Evolutionary conservation across 495 filamentous ascomycete species (phyloP).

Genomic region (Cercophora newfieldiana): DNA sequence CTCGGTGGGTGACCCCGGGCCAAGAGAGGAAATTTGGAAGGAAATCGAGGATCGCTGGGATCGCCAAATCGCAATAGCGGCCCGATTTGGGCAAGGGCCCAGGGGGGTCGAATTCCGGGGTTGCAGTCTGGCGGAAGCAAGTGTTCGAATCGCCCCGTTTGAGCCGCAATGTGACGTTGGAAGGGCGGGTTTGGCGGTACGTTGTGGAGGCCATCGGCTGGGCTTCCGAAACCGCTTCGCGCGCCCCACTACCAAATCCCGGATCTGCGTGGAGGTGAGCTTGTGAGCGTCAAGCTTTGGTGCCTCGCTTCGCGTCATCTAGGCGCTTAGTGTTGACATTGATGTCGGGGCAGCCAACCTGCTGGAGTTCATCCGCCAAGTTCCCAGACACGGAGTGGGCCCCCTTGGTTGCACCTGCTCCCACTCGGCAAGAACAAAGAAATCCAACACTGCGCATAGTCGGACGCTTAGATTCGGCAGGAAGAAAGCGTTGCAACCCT

Average conservation of each 20-base stretch:
- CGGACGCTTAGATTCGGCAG: too few species aligned
- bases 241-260: not conserved
- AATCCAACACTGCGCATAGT: too few species aligned
- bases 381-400: not conserved
- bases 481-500: too few species aligned
- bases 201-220: constrained; percentile 18
- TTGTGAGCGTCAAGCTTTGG: not conserved
- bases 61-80: constrained; percentile 26
- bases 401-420: too few species aligned
- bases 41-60: not conserved
- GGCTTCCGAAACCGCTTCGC: constrained; percentile 5
- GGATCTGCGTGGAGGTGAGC: not conserved
- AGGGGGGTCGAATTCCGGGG: constrained; percentile 17
- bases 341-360: too few species aligned
- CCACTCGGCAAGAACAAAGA: too few species aligned
- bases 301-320: not conserved
- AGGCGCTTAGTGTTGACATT: not conserved
- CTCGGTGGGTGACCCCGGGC: not conserved
- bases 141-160: constrained; percentile 19
- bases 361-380: too few species aligned
- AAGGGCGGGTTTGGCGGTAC: not conserved
- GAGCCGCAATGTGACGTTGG: constrained; percentile 11
- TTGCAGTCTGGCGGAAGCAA: constrained; percentile 34
- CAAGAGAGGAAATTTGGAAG: not conserved
- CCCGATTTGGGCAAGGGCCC: constrained; percentile 18